Conservation (phyloP, 164 flowering plant species). For the Aristolochia contorta region DNA sequence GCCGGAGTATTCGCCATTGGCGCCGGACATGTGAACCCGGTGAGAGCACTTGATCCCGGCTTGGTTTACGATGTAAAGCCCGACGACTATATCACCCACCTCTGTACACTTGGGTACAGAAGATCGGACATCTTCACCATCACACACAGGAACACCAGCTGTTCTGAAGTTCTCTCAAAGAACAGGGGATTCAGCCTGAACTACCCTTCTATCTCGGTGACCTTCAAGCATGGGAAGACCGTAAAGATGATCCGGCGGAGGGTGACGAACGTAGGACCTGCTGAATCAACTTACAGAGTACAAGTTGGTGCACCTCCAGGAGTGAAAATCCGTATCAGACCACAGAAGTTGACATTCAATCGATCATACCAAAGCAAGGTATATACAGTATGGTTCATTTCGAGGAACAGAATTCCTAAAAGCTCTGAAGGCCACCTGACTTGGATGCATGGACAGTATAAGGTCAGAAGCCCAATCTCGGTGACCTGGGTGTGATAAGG, state of each 20-base stretch:
- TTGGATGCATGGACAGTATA: constrained; percentile 48
- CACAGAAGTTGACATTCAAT: constrained; percentile 43
- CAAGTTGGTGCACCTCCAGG: constrained; percentile 67
- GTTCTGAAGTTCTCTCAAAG: constrained; percentile 33
- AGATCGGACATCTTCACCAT: constrained; percentile 51
- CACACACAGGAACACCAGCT: constrained; percentile 66
- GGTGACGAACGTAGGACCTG: constrained; percentile 72
- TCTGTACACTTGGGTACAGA: constrained; percentile 64
- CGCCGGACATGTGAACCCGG: constrained; percentile 85
- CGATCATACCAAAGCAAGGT: constrained; percentile 41
- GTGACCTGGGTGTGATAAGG: constrained; percentile 53
- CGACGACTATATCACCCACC: constrained; percentile 60
- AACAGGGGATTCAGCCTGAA: constrained; percentile 72
- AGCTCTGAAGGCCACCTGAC: constrained; percentile 56
- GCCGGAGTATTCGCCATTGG: constrained; percentile 68
- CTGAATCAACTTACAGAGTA: constrained; percentile 65
- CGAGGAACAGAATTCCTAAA: constrained; percentile 27
- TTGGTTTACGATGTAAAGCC: constrained; percentile 67
- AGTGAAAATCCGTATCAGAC: constrained; percentile 54
- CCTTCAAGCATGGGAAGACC: constrained; percentile 41
- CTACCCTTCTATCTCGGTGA: constrained; percentile 74
- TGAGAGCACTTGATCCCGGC: constrained; percentile 69
- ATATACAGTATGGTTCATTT: constrained; percentile 51
- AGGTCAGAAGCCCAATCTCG: constrained; percentile 73
- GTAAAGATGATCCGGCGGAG: constrained; percentile 38